Evolutionary conservation across 202 grass and related monocot genomes (phyloP), one percentile per base, ranked within the genome.

Genomic region (Dendrocalamus latiflorus): DNA sequence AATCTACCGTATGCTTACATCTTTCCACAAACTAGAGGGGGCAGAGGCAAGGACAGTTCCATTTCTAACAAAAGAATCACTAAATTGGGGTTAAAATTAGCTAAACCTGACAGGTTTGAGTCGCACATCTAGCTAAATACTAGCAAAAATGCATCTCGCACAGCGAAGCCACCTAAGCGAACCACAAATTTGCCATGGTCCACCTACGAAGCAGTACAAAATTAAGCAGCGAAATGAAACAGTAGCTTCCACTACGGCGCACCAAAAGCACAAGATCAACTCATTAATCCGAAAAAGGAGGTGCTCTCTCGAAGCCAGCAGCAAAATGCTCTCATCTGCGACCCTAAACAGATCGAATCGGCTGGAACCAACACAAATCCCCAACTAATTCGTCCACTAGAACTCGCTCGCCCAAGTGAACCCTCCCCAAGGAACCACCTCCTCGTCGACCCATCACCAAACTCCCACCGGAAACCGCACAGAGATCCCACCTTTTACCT

Each of bases 301-400:
- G 62, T 15, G 53, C 15, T 68, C 20, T n/a, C 0, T 60, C 51
- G 25, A 26, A 43, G 6, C 59, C 17, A 69, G 3, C 9, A 51
- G 44, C 69, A 10, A 85, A 89, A 85, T 85, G 81, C 51, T 75
- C 76, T 66, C 15, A 44, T 18, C 20, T 15, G 53, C 65, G 18
- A 1, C 53, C 22, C 8, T 22, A 6, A 45, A 38, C n/a, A 68
- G 41, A 50, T 53, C 62, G 64, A 84, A 85, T 81, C 78, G 61
- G 81, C 62, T 59, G 10, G 41, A 26, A 55, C 17, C 33, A 69
- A 18, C 70, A 64, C 2, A 11, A 85, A 85, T 71, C 65, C 55
- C 56, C 51, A 47, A 56, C 61, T 0, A 75, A 75, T 81, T 63
- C 33, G 34, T 63, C 43, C 26, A 6, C 34, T 6, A 33, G 21